Base-by-base conservation (phyloP, 176 grass and related monocot genomes). In the Musa itinerans region DNA sequence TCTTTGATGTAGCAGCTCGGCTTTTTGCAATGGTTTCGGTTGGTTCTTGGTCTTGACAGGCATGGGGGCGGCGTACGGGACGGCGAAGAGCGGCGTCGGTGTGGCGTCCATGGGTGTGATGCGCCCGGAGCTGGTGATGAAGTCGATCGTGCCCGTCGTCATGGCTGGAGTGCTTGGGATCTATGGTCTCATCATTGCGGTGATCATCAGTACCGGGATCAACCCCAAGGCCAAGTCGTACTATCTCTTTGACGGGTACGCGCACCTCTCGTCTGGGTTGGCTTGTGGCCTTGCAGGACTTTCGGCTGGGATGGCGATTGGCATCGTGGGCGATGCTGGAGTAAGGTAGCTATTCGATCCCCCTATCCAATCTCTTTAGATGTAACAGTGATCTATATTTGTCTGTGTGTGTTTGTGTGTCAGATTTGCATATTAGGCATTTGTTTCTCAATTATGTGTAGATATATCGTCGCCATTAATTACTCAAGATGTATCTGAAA, bases 221-320 rank as follows among this genome's bases (percentile, higher is more conserved):
- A 75, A 75, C 73, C 73, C 73, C 54, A 75, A 75, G 73, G 73
- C 73, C 54, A 75, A 75, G 73, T 75, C 73, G 53, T 75, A 75
- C 55, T 75, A 75, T 12, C 50, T 72, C 8, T 72, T 72, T 9
- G 69, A 72, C 52, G 69, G 69, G 50, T 72, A 72, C 16, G 69
- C 69, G 0, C 69, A 72, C 49, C 69, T 72, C 69, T 72, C 69
- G 17, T 72, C 69, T 2, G 69, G 69, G 69, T 48, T 72, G 10
- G 69, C 69, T 72, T 72, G 69, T 72, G 69, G 69, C 17, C 69
- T 72, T 9, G 69, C 69, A 12, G 69, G 69, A 19, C 69, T 72
- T 52, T 72, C 69, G 11, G 69, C 69, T 13, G 69, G 69, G 9
- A 72, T 72, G 69, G 69, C 69, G 19, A 72, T 72, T 21, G 69